These are phyloP conservation scores for Pseudogymnoascus sp. DNA, from an alignment of 2,329 filamentous ascomycete species.

Conservation along the genomic window DNA sequence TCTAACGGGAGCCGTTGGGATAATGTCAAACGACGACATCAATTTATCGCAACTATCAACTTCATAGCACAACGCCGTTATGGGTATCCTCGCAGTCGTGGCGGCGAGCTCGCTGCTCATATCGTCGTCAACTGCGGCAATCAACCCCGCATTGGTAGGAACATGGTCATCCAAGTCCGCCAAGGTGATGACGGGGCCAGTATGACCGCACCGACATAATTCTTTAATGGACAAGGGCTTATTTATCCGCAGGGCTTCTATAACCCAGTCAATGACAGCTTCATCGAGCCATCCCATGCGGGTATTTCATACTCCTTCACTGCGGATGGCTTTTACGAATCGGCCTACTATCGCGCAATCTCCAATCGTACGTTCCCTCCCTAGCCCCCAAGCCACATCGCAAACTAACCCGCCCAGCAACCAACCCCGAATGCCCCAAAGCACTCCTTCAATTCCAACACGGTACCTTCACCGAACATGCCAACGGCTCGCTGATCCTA, in stretches of 20 bases:
- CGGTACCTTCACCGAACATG: slow-evolving; percentile 48
- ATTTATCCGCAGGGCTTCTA: slow-evolving; percentile 51
- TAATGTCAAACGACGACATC: neutral
- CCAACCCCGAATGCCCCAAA: slow-evolving; percentile 50
- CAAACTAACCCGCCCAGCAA: slow-evolving; percentile 35
- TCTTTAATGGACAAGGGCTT: slow-evolving; percentile 18
- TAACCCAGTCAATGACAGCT: slow-evolving; percentile 54
- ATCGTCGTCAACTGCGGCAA: slow-evolving; percentile 30
- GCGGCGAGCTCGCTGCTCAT: slow-evolving; percentile 22
- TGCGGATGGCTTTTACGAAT: slow-evolving; percentile 57
- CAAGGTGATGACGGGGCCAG: slow-evolving; percentile 60
- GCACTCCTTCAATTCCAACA: slow-evolving; percentile 69
- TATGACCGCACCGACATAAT: slow-evolving; percentile 34
- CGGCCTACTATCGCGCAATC: slow-evolving; percentile 61
- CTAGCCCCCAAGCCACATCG: neutral
- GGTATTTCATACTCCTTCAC: slow-evolving; percentile 71
- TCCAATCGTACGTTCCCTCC: slow-evolving; percentile 51
- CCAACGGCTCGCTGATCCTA: slow-evolving; percentile 50
- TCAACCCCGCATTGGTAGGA: slow-evolving; percentile 48
- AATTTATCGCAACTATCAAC: neutral
- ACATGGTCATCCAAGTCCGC: slow-evolving; percentile 67
- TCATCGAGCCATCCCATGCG: slow-evolving; percentile 57
- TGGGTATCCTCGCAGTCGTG: slow-evolving; percentile 18
- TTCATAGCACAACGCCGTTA: neutral
- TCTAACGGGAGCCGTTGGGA: neutral